Conservation (phyloP, 2,329 filamentous ascomycete species). For the Microdochium paspali region DNA sequence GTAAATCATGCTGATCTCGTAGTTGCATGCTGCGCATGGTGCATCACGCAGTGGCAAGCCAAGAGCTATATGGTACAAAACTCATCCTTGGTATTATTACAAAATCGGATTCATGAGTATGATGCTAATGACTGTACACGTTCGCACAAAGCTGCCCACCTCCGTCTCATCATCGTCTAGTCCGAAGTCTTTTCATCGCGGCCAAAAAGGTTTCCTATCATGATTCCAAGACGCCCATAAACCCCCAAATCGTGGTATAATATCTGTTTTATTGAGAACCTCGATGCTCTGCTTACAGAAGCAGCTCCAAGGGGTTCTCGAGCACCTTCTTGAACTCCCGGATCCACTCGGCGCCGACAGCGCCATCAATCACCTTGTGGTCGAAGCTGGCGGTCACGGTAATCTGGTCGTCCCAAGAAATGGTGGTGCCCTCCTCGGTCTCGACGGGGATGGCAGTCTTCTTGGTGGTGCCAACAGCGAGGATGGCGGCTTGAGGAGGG, state of each 20-base stretch:
- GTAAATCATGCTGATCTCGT: too few species aligned
- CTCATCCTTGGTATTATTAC: background rate
- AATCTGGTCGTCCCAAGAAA: slow-evolving; percentile 97
- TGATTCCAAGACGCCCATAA: background rate
- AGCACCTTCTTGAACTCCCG: slow-evolving; percentile 93
- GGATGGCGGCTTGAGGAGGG: slow-evolving; percentile 90
- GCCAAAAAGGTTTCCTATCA: background rate
- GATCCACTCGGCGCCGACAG: slow-evolving; percentile 94
- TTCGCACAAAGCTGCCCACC: background rate
- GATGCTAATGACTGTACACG: slow-evolving; percentile 1
- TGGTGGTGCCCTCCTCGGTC: slow-evolving; percentile 68
- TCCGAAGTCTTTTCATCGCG: background rate
- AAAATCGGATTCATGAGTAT: slow-evolving; percentile 1
- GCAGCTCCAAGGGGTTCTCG: slow-evolving; percentile 91
- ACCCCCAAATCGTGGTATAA: background rate
- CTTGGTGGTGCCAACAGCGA: slow-evolving; percentile 88
- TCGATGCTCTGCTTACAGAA: slow-evolving; percentile 56
- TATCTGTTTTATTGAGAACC: background rate
- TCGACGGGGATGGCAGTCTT: slow-evolving; percentile 89
- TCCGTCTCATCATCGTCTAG: background rate
- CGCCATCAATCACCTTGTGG: slow-evolving; percentile 97
- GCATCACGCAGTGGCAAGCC: too few species aligned
- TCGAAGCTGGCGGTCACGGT: slow-evolving; percentile 92
- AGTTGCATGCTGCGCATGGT: too few species aligned
- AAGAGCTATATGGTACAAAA: background rate